Base-by-base conservation (phyloP, 768 basidiomycete genomes). In the Serendipita sp. region DNA sequence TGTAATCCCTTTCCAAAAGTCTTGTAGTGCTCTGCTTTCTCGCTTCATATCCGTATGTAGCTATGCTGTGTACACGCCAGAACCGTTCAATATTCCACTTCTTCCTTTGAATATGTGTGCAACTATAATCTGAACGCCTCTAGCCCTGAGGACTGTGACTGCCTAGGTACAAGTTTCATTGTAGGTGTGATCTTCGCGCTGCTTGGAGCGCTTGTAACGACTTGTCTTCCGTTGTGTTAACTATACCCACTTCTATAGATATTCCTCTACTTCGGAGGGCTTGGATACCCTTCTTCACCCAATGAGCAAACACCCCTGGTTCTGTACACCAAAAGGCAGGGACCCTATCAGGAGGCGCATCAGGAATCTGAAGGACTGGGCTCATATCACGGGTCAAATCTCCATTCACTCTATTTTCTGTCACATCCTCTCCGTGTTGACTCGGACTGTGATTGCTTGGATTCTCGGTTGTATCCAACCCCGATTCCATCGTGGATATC, bases 11-110 rank as follows among this genome's bases (percentile, higher is more conserved):
- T 41, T 41, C 30, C 5, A 51, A 51, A 51, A 32, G 30, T 51
- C 48, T 51, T 51, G 48, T 32, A 51, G 48, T 51, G 48, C 48
- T 32, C 48, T 51, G 18, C 48, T 51, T 51, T 46, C 45, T 11
- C 11, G 11, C 11, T 46, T 51, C 30, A 18, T 32, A 51, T 35
- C 56, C n/a, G 56, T 60, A 60, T 60, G 56, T 60, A 60, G 56
- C 56, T n/a, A 60, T 60, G 56, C 56, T 60, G 32, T 60, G 56
- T 60, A 60, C 56, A 30, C 56, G 8, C 18, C n/a, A 51, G 18
- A 18, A 32, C 8, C 48, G 8, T 51, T 51, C n/a, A 24, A 24
- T 24, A 24, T 24, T 24, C 24, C 24, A 24, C 24, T 24, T 41
- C 38, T 41, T 41, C 38, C 7, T 7, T 41, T 13, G 13, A 41